Base-by-base conservation (phyloP, 2,329 filamentous ascomycete genomes). In the Fusarium paranaense region DNA sequence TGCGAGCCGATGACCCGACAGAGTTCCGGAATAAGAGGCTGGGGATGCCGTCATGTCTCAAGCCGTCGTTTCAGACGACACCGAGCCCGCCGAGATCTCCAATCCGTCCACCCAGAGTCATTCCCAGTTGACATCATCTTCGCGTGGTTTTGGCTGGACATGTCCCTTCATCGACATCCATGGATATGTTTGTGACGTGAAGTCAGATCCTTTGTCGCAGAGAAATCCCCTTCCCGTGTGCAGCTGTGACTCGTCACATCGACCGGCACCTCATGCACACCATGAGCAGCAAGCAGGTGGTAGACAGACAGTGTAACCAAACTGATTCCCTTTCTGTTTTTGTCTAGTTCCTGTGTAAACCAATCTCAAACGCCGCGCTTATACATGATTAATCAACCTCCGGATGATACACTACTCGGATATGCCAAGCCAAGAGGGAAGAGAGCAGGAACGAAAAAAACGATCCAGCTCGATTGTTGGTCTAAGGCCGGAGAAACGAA, bases 361-460 rank as follows among this genome's bases (percentile, higher is more conserved):
- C 70, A 74, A 78, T 77, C 73, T 79, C 76, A 78, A 82, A 83
- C 81, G 81, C 81, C 81, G 65, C 81, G 81, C 81, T 83, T 74
- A 81, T 81, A 78, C 78, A 81, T 76, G 65, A 79, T 73, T 74
- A 78, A 77, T 74, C 54, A 69, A 75, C 76, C 70, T 71, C 64
- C 70, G 59, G 72, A 69, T 75, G 42, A 22, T 45, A 72, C 58
- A 69, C 64, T 67, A 62, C 67, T 68, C 68, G 64, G 38, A 62
- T 68, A 20, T 42, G 61, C 67, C 69, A 73, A 62, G 69, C 63
- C 66, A 70, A 67, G 69, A 63, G 62, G 71, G 57, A 38, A n/a
- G 9, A 40, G 61, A 63, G 57, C 47, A 33, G 75, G 66, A 64
- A 63, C 62, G 27, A 32, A 67, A 54, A 57, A 57, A 22, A 66